Evolutionary conservation across 768 basidiomycete species (phyloP).

Genomic region (Suillus luteus): DNA sequence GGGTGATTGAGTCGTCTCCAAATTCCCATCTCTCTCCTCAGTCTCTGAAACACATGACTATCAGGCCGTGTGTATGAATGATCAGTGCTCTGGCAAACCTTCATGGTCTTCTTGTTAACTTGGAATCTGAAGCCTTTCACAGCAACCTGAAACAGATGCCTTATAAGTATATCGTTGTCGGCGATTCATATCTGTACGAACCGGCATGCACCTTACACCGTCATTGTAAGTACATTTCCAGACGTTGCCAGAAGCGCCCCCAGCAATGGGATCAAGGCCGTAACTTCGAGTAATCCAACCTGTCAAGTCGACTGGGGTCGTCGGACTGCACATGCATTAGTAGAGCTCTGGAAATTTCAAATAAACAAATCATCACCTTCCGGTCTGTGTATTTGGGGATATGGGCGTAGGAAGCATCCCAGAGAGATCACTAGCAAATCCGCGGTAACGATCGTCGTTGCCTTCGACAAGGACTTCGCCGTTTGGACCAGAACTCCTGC

Average conservation of each 20-base stretch:
- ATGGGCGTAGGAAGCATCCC: slow-evolving; percentile 3
- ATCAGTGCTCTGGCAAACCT: slow-evolving; percentile 5
- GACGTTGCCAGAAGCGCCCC: slow-evolving; percentile 15
- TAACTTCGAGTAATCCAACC: slow-evolving; percentile 3
- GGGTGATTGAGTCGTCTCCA: slow-evolving; percentile 24
- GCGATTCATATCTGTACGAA: slow-evolving; percentile 3
- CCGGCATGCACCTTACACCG: not conserved
- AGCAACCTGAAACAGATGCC: slow-evolving; percentile 12
- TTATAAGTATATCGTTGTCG: not conserved
- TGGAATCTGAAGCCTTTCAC: slow-evolving; percentile 13
- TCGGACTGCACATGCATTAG: not conserved
- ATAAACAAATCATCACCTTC: not conserved
- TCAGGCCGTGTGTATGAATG: not conserved
- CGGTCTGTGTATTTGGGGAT: not conserved
- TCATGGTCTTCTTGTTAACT: not conserved
- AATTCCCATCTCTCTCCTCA: slow-evolving; percentile 26
- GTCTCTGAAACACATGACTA: slow-evolving; percentile 11
- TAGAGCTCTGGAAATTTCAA: not conserved
- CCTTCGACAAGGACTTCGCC: not conserved
- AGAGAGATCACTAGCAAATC: not conserved
- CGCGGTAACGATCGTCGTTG: not conserved
- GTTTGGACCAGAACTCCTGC: no score
- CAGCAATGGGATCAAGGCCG: slow-evolving; percentile 1
- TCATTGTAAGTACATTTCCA: slow-evolving; percentile 14
- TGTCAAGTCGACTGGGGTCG: slow-evolving; percentile 4